Evolutionary conservation across 225 moss, liverwort and hornwort genomes (phyloP).

Genomic region (Marchantia paleacea): DNA sequence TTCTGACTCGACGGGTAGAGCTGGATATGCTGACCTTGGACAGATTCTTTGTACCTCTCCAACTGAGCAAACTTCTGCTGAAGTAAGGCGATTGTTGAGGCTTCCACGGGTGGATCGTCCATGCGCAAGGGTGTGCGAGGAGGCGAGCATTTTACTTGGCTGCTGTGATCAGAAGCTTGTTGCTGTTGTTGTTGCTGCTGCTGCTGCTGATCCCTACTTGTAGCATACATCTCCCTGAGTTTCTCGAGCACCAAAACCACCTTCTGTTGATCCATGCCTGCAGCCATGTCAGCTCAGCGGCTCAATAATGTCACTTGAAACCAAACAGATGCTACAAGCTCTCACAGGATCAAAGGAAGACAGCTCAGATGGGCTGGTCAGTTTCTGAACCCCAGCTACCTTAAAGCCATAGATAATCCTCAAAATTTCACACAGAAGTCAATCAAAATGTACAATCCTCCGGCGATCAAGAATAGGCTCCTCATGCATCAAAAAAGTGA

Average conservation of each 20-base stretch:
- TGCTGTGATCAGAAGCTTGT: slow-evolving; percentile 25
- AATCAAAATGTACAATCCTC: too few relatives aligned
- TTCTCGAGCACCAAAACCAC: slow-evolving; percentile 48
- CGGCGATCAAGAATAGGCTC: too few relatives aligned
- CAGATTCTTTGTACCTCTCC: slow-evolving; percentile 59
- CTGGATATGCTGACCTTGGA: slow-evolving; percentile 48
- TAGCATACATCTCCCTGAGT: slow-evolving; percentile 46
- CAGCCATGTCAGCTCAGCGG: slow-evolving; percentile 2
- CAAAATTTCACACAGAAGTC: too few relatives aligned
- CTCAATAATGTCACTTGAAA: not conserved
- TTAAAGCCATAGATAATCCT: too few relatives aligned
- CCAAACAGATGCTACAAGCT: too few relatives aligned
- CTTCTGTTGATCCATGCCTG: slow-evolving; percentile 57
- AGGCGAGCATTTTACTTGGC: slow-evolving; percentile 18
- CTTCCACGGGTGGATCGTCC: slow-evolving; percentile 42
- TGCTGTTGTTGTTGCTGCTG: slow-evolving; percentile 34
- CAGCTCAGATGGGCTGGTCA: too few relatives aligned
- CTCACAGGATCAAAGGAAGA: too few relatives aligned
- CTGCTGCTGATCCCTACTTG: slow-evolving; percentile 31
- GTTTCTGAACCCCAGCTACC: too few relatives aligned
- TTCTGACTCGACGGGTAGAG: slow-evolving; percentile 39
- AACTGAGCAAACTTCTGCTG: slow-evolving; percentile 67
- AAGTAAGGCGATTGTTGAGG: slow-evolving; percentile 52
- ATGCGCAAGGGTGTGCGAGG: slow-evolving; percentile 2
- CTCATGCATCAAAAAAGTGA: not conserved